phyloP scores from a whole-genome alignment of 495 filamentous ascomycete genomes.

The Trichoderma virens region DNA sequence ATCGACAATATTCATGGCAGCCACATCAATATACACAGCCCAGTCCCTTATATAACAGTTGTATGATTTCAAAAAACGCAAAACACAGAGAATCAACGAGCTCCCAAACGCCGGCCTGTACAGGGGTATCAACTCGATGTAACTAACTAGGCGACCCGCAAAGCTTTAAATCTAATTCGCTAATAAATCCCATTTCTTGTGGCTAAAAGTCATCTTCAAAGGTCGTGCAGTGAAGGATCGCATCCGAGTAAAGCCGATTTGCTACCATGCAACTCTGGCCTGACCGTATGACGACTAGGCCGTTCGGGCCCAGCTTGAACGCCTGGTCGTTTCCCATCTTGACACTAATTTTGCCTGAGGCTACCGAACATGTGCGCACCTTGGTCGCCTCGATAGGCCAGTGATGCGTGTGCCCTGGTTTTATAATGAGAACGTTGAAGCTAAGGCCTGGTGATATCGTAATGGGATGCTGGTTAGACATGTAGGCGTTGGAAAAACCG shows the following conservation, averaged over 20 bases:
- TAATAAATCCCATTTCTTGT: not conserved
- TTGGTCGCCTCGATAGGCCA: slow-evolving; percentile 17
- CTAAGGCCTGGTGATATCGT: slow-evolving; percentile 24
- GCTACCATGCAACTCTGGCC: slow-evolving; percentile 17
- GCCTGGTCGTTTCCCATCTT: slow-evolving; percentile 20
- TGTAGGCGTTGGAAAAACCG: slow-evolving; percentile 34
- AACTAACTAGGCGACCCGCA: not conserved
- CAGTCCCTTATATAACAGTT: too few relatives aligned
- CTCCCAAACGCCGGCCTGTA: not conserved
- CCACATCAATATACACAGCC: too few relatives aligned
- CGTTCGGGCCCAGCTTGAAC: slow-evolving; percentile 29
- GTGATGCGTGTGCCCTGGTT: slow-evolving; percentile 18
- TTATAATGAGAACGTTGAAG: slow-evolving; percentile 27
- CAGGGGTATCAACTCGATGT: not conserved
- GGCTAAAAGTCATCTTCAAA: not conserved
- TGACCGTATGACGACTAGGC: slow-evolving; percentile 25
- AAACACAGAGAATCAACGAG: not conserved
- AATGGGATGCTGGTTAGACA: slow-evolving; percentile 21
- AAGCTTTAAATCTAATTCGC: not conserved
- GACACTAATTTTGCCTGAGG: slow-evolving; percentile 27
- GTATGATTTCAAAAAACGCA: not conserved
- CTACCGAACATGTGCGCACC: slow-evolving; percentile 27
- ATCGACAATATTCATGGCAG: too few relatives aligned
- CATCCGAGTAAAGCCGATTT: slow-evolving; percentile 30
- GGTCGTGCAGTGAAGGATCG: slow-evolving; percentile 17